Evolutionary conservation across 345 rosid genomes (phyloP), one percentile per base, ranked within the genome.

Genomic region (Crucihimalaya himalaica): DNA sequence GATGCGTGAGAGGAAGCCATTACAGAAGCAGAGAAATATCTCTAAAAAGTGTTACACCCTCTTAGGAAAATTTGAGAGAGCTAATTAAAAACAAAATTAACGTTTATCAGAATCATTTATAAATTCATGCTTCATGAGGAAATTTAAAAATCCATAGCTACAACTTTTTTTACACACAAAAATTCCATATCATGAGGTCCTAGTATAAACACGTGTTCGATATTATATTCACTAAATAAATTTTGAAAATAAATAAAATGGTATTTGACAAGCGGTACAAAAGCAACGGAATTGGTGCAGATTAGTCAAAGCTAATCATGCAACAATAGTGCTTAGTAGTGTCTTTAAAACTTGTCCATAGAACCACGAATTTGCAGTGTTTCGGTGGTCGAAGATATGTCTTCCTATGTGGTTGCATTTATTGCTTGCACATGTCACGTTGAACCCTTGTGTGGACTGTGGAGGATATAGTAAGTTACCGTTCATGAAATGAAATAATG

Each of bases 1-100:
- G 81, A 32, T 21, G 82, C 72, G 46, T 14, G 47, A 27, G 83
- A 78, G 77, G 75, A 82, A 74, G 87, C 82, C 86, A 85, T 8
- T 18, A 4, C 13, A 15, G 39, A n/a, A n/a, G n/a, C n/a, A n/a
- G n/a, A n/a, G n/a, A n/a, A n/a, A n/a, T n/a, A n/a, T n/a, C n/a
- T n/a, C n/a, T n/a, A n/a, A n/a, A 19, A 65, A 19, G 15, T 32
- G 31, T 21, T 45, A 43, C 56, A 37, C 31, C n/a, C 29, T 55
- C 16, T 40, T 42, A 29, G 28, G 54, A 45, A 45, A 62, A 21
- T 9, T 4, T 4, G 43, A 39, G 43, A 39, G 43, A 39, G 19
- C 48, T 43, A 43, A 6, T 43, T 43, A 14, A 42, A 5, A 42
- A n/a, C n/a, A 35, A 21, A 4, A 64, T 14, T 5, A 16, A 29